phyloP scores from a whole-genome alignment of 805 yeast genomes.

The Wickerhamiella nectarea region DNA sequence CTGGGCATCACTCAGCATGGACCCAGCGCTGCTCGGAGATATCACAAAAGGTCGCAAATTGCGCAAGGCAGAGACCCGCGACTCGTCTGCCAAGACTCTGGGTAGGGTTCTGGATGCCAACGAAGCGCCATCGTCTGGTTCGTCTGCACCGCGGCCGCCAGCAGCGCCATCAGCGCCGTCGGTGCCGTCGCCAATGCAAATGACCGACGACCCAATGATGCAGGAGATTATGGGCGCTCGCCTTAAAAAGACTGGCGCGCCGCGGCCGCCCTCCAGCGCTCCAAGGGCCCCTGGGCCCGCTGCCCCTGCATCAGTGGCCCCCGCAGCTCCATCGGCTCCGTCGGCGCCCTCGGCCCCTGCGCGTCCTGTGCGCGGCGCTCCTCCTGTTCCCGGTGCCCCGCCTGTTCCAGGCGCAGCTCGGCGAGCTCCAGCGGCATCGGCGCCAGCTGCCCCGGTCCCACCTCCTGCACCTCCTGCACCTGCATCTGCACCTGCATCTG shows the following conservation, averaged over 20 bases:
- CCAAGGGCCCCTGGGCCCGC: slow-evolving; percentile 2
- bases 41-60: slow-evolving; percentile 52
- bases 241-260: slow-evolving; percentile 4
- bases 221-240: slow-evolving; percentile 20
- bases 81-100: slow-evolving; percentile 47
- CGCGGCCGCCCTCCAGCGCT: background rate
- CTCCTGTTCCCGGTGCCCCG: slow-evolving; percentile 13
- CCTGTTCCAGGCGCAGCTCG: slow-evolving; percentile 8
- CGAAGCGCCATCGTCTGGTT: background rate
- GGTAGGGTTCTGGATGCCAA: slow-evolving; percentile 26
- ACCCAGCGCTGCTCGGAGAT: slow-evolving; percentile 49
- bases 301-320: slow-evolving; percentile 14
- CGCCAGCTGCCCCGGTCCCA: slow-evolving; percentile 8
- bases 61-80: slow-evolving; percentile 49
- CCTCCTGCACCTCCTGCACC: slow-evolving; percentile 20
- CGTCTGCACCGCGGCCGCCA: slow-evolving; percentile 12
- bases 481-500: slow-evolving; percentile 14
- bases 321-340: background rate
- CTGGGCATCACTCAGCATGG: background rate
- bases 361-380: slow-evolving; percentile 5
- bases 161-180: slow-evolving; percentile 9
- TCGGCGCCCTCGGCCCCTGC: slow-evolving; percentile 9
- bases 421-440: too few relatives aligned
- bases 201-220: slow-evolving; percentile 10
- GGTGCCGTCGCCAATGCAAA: background rate